Evolutionary conservation across 176 grass and related monocot species (phyloP), one percentile per base, ranked within the genome.

Genomic region (Musa acuminata): DNA sequence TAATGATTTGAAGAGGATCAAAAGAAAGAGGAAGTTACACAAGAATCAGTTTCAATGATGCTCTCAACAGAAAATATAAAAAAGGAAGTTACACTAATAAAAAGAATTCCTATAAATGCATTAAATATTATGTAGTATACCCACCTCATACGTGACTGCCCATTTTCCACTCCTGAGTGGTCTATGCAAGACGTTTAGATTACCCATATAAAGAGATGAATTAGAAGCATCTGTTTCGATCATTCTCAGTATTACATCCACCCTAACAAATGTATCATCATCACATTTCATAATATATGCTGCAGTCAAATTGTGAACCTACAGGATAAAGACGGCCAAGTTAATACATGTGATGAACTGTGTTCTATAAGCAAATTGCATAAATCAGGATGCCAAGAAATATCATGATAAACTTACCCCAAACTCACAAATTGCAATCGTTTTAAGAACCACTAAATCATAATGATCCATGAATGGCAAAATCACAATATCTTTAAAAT

Each of bases 371-470:
- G 17, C 57, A 64, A 52, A 29, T 0, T 27, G 5, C 52, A 58
- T 8, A 73, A 9, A 10, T 35, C 8, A 55, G 27, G 14, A 55
- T 14, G 1, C 24, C 3, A 11, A 35, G 12, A 27, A 9, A 55
- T 20, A 35, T 68, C 65, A 55, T 27, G 51, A 43, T 66, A 22
- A 5, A 84, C 82, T 87, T 75, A 91, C 95, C 80, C 94, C 90
- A 53, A 82, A 94, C 78, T 99, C 80, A 85, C 90, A 89, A 84
- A 99, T 94, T 11, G 95, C 90, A 48, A 91, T 85, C 64, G 95
- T 93, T 89, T 99, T 99, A 57, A 99, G 95, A 80, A 99, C 95
- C 65, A 94, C 95, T 48, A 99, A 75, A 51, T 99, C 95, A 73
- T 99, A 99, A 51, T 82, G 90, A 65, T 94, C 90, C 13, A 99